Conservation (phyloP, 2,329 filamentous ascomycete species). For the Fusarium sp. region DNA sequence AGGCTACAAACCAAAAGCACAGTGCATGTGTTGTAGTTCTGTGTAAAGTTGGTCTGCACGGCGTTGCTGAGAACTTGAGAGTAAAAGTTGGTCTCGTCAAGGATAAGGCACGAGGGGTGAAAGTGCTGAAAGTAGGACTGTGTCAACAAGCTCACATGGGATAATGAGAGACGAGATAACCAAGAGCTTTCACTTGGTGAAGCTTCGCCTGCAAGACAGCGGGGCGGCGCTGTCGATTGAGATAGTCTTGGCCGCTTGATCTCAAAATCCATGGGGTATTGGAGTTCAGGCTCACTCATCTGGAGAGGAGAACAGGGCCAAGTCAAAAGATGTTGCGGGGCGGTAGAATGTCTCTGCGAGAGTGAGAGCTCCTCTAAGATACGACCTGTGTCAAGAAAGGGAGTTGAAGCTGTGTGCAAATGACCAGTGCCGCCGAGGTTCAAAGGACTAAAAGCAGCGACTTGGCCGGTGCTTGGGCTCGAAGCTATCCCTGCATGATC, state of each 20-base stretch:
- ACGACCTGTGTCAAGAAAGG: neutral
- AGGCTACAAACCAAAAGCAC: conserved; percentile 22
- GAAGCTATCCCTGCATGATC: neutral
- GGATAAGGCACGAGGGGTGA: conserved; percentile 27
- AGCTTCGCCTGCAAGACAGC: neutral
- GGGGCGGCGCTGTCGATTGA: conserved; percentile 6
- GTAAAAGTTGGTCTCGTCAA: conserved; percentile 28
- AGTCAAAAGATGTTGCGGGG: conserved; percentile 28
- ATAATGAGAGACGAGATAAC: conserved; percentile 28
- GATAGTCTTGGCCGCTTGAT: conserved; percentile 18
- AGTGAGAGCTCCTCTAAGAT: conserved; percentile 28
- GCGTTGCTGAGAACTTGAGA: conserved; percentile 2
- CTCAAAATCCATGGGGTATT: conserved; percentile 33
- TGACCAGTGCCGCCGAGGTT: conserved; percentile 1
- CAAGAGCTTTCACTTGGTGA: neutral
- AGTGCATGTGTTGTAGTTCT: conserved; percentile 7
- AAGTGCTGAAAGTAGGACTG: conserved; percentile 33
- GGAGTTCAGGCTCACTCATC: conserved; percentile 22
- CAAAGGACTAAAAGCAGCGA: conserved; percentile 10
- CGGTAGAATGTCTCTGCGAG: conserved; percentile 24
- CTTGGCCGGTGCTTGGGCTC: neutral
- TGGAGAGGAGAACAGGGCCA: conserved; percentile 30
- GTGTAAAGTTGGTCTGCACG: conserved; percentile 8
- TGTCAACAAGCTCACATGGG: conserved; percentile 17
- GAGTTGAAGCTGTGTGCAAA: neutral